phyloP scores from a whole-genome alignment of 2,329 filamentous ascomycete species.

The Ophiosphaerella narmari region DNA sequence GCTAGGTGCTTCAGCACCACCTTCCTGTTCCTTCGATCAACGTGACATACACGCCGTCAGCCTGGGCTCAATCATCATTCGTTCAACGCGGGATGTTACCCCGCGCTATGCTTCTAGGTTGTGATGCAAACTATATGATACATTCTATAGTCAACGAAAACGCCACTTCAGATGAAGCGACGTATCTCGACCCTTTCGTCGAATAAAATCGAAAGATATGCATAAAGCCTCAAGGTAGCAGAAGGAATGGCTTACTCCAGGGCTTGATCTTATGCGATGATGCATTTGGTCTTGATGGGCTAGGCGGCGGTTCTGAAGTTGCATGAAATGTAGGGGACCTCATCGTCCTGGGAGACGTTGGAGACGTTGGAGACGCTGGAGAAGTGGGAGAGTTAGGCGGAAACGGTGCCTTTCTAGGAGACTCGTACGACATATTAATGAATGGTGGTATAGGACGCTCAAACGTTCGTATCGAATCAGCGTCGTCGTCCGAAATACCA shows the following conservation, averaged over 20 bases:
- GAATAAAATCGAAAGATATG: too few relatives aligned
- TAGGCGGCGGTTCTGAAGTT: constrained; percentile 13
- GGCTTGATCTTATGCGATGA: constrained; percentile 24
- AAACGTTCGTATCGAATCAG: constrained; percentile 33
- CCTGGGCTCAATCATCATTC: background rate
- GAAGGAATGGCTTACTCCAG: constrained; percentile 39
- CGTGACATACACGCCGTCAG: constrained; percentile 3
- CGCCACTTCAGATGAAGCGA: too few relatives aligned
- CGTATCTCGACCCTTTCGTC: too few relatives aligned
- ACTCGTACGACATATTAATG: constrained; percentile 20
- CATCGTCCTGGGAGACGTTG: constrained; percentile 11
- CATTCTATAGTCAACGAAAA: constrained; percentile 10
- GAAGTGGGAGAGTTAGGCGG: constrained; percentile 23
- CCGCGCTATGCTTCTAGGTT: constrained; percentile 2
- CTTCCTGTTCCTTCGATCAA: constrained; percentile 8
- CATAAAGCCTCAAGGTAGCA: constrained; percentile 30
- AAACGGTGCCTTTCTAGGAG: constrained; percentile 18
- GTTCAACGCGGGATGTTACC: constrained; percentile 2
- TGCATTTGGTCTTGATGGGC: constrained; percentile 17
- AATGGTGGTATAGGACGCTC: constrained; percentile 16
- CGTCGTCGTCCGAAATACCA: constrained; percentile 39
- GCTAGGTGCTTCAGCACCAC: background rate
- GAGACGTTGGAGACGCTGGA: constrained; percentile 15
- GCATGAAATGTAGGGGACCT: constrained; percentile 11
- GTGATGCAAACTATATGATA: constrained; percentile 6